Evolutionary conservation across 805 yeast genomes (phyloP).

Genomic region (Kuraishia molischiana): DNA sequence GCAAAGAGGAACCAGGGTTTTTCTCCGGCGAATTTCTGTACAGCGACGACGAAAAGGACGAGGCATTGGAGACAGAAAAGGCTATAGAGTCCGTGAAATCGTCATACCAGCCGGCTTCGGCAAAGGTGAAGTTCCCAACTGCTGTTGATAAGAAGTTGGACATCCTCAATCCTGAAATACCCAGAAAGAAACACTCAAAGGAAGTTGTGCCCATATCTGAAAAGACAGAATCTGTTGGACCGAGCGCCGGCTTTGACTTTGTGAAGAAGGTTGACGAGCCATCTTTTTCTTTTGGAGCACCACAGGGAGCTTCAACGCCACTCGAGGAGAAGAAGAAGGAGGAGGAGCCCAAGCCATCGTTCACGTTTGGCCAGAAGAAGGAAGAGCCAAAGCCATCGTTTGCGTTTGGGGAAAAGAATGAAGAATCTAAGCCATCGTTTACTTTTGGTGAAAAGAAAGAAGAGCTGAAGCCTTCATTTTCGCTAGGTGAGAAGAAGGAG

Average conservation of each 20-base stretch:
- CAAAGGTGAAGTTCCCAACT: slow-evolving; percentile 1
- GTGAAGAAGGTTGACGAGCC: background rate
- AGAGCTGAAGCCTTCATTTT: too few relatives aligned
- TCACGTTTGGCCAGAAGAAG: too few relatives aligned
- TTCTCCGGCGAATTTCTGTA: slow-evolving; percentile 3
- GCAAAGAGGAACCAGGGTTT: slow-evolving; percentile 2
- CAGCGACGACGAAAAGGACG: background rate
- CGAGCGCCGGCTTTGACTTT: background rate
- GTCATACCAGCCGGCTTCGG: background rate
- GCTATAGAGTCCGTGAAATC: background rate
- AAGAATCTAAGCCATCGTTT: too few relatives aligned
- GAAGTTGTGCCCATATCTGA: background rate
- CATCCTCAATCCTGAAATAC: background rate
- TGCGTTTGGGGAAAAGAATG: too few relatives aligned
- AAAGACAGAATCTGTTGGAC: background rate
- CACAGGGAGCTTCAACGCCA: too few relatives aligned
- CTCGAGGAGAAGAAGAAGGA: too few relatives aligned
- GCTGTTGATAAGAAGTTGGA: background rate
- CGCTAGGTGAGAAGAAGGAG: too few relatives aligned
- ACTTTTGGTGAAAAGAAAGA: too few relatives aligned
- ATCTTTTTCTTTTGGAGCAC: background rate
- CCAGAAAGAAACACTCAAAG: background rate
- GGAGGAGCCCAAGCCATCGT: too few relatives aligned
- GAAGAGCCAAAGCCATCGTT: too few relatives aligned
- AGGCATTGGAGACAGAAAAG: background rate